These are phyloP conservation scores for Panicum virgatum DNA, from an alignment of 202 grass and related monocot species.

Conservation along the genomic window DNA sequence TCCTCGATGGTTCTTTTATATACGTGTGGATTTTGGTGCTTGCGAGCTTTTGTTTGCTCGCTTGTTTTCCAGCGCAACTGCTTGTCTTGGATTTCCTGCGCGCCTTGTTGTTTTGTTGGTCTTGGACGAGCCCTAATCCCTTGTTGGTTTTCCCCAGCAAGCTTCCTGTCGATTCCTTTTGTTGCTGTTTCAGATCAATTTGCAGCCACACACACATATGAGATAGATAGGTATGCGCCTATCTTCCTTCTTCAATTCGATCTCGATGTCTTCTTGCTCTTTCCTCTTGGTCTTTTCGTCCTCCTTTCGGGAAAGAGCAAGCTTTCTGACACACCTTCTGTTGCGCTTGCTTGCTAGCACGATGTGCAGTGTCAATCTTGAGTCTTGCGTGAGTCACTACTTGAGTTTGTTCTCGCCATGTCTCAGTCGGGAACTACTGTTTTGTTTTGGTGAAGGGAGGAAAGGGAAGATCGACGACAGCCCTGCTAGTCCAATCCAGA, in stretches of 20 bases:
- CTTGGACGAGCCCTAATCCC: conserved; percentile 41
- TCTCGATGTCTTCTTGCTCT: conserved; percentile 20
- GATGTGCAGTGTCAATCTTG: conserved; percentile 34
- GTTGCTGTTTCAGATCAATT: conserved; percentile 41
- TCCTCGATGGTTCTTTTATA: conserved; percentile 35
- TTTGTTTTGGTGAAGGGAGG: conserved; percentile 41
- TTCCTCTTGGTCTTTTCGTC: conserved; percentile 40
- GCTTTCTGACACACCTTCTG: conserved; percentile 39
- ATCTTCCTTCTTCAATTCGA: conserved; percentile 8
- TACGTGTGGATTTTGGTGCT: conserved; percentile 36
- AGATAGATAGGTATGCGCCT: conserved; percentile 31
- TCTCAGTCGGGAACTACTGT: conserved; percentile 28
- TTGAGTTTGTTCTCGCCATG: conserved; percentile 29
- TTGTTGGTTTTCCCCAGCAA: conserved; percentile 42
- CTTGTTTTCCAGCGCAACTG: conserved; percentile 80
- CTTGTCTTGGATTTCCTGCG: conserved; percentile 54
- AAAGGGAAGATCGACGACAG: conserved; percentile 20
- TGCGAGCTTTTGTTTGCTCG: conserved; percentile 47
- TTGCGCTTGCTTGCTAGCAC: background rate
- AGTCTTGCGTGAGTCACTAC: conserved; percentile 13
- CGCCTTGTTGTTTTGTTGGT: conserved; percentile 57
- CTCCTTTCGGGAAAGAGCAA: conserved; percentile 21
- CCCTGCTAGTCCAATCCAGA: conserved; percentile 14
- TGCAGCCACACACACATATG: conserved; percentile 24
- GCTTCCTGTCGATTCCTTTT: conserved; percentile 41